Conservation (phyloP, 371 early-diverging fungal species). For the Paraphysoderma sedebokerense region DNA sequence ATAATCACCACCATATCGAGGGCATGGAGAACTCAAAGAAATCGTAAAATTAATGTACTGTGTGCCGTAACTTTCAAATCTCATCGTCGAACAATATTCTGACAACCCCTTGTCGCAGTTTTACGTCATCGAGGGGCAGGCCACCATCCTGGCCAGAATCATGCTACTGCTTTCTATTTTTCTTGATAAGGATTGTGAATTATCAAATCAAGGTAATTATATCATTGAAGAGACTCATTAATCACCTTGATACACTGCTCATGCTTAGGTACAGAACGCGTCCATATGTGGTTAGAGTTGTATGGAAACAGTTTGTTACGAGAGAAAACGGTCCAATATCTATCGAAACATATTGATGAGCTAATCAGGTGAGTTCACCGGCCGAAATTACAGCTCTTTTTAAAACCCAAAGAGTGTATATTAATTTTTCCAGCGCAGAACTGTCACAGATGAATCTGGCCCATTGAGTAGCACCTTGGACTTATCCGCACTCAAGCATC, state of each 20-base stretch:
- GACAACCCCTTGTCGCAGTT: constrained; percentile 8
- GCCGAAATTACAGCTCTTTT: background rate
- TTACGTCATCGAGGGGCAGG: constrained; percentile 20
- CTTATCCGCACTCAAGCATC: constrained; percentile 14
- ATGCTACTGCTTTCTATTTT: constrained; percentile 16
- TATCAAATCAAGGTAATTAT: constrained; percentile 6
- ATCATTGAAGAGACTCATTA: background rate
- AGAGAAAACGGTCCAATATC: constrained; percentile 10
- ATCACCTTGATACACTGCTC: background rate
- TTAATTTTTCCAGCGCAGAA: constrained; percentile 2
- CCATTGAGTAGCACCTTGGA: constrained; percentile 9
- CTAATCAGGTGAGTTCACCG: constrained; percentile 13
- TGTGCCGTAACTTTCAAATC: too few relatives aligned
- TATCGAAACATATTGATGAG: constrained; percentile 5
- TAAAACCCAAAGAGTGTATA: background rate
- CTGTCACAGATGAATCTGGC: constrained; percentile 13
- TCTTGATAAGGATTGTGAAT: constrained; percentile 6
- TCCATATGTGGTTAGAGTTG: constrained; percentile 21
- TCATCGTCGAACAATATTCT: background rate
- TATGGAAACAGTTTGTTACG: constrained; percentile 21
- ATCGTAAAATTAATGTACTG: constrained; percentile 3
- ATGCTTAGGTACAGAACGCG: constrained; percentile 11
- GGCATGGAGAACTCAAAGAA: constrained; percentile 6
- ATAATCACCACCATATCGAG: constrained; percentile 16
- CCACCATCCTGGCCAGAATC: constrained; percentile 14